These are phyloP conservation scores for Capronia epimyces DNA, from an alignment of 2,329 filamentous ascomycete genomes.

Conservation along the genomic window DNA sequence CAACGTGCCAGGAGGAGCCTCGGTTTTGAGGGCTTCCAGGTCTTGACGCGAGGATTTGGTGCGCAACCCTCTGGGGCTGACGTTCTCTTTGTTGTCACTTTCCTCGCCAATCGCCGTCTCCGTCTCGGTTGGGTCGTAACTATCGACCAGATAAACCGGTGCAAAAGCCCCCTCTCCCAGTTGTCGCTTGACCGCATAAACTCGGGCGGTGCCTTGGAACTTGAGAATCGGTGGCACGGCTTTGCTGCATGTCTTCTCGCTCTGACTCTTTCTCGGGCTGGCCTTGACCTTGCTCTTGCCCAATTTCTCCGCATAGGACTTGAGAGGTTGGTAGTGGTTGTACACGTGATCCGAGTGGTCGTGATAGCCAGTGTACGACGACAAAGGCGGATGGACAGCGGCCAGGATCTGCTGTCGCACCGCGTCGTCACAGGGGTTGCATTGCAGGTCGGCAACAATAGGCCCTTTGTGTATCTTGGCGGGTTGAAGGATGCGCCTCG, in stretches of 20 bases:
- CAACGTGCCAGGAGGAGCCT: constrained; percentile 64
- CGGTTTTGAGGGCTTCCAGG: constrained; percentile 90
- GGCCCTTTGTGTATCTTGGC: constrained; percentile 48
- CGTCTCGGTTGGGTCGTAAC: constrained; percentile 50
- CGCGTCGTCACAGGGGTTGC: constrained; percentile 79
- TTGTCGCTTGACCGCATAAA: constrained; percentile 76
- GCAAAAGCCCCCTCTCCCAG: constrained; percentile 92
- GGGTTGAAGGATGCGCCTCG: constrained; percentile 25
- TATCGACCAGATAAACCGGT: constrained; percentile 86
- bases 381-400: constrained; percentile 66
- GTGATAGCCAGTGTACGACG: constrained; percentile 71
- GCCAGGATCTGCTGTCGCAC: constrained; percentile 70
- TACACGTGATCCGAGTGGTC: constrained; percentile 62
- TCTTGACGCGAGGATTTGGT: constrained; percentile 47
- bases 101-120: constrained; percentile 41
- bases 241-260: constrained; percentile 51
- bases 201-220: constrained; percentile 59
- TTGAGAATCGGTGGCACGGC: constrained; percentile 59
- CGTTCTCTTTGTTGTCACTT: constrained; percentile 42
- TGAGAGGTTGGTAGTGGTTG: constrained; percentile 68
- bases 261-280: constrained; percentile 47
- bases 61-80: constrained; percentile 38
- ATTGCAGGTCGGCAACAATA: constrained; percentile 74
- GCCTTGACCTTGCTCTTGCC: constrained; percentile 41
- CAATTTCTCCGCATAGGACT: constrained; percentile 68